Conservation (phyloP, 2,329 filamentous ascomycete genomes). For the Dothistroma pini region DNA sequence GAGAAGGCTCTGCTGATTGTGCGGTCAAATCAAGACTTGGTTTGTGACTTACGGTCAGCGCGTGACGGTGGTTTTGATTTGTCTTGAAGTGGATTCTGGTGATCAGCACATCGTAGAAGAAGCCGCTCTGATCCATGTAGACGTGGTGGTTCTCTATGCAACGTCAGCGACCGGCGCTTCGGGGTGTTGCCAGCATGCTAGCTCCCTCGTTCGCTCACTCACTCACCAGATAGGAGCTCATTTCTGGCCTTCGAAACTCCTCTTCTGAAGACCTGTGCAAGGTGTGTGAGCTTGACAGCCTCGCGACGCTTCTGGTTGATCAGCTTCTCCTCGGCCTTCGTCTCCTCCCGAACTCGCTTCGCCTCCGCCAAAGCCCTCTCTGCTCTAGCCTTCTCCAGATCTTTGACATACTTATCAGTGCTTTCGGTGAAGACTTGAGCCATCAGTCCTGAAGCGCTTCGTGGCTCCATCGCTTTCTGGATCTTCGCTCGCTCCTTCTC, state of each 20-base stretch:
- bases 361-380: conserved; percentile 23
- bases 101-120: conserved; percentile 61
- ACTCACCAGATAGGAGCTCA: conserved; percentile 37
- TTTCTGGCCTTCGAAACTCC: conserved; percentile 28
- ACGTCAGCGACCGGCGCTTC: not conserved
- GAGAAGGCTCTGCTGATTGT: not conserved
- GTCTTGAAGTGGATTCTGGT: conserved; percentile 49
- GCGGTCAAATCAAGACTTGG: not conserved
- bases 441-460: conserved; percentile 20
- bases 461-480: conserved; percentile 24
- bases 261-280: conserved; percentile 24
- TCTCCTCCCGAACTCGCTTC: conserved; percentile 31
- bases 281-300: conserved; percentile 1
- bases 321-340: conserved; percentile 22
- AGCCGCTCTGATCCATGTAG: conserved; percentile 60
- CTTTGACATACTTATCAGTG: conserved; percentile 23
- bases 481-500: conserved; percentile 28
- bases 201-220: conserved; percentile 25
- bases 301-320: conserved; percentile 15
- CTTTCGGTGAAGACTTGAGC: conserved; percentile 37
- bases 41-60: conserved; percentile 40
- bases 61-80: conserved; percentile 56
- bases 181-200: not conserved
- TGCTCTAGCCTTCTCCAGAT: conserved; percentile 34
- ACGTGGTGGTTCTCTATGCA: conserved; percentile 57